These are phyloP conservation scores for Omphalotus olearius DNA, from an alignment of 1,284 basidiomycete species.

Conservation along the genomic window DNA sequence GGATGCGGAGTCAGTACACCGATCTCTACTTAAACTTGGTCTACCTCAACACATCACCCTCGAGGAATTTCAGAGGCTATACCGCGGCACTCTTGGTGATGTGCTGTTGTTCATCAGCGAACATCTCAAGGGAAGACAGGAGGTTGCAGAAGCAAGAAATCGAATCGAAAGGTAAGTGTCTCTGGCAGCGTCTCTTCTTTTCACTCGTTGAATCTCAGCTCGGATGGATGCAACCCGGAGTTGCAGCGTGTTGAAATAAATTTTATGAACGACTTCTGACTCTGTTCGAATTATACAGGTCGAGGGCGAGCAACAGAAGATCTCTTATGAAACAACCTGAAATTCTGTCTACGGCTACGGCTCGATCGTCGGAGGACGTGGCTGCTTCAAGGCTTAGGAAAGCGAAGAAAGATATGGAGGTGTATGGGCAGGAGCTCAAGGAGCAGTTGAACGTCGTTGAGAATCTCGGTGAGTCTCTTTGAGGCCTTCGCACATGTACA, in stretches of 20 bases:
- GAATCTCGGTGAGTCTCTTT: conserved; percentile 12
- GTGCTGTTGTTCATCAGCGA: conserved; percentile 20
- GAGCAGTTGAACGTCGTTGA: conserved; percentile 12
- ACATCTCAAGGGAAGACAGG: conserved; percentile 21
- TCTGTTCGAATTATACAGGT: neutral
- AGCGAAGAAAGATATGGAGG: conserved; percentile 14
- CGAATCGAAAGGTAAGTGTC: neutral
- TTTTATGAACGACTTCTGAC: no score
- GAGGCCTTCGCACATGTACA: neutral
- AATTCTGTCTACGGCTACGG: neutral
- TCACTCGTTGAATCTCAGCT: neutral
- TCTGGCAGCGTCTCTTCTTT: neutral
- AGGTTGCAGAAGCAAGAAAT: conserved; percentile 15
- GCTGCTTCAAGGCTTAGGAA: conserved; percentile 12
- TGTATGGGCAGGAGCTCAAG: conserved; percentile 13
- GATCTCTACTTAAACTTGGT: conserved; percentile 17
- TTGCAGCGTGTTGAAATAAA: no score
- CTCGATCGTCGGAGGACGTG: conserved; percentile 15
- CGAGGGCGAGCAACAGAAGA: neutral
- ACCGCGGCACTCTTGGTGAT: conserved; percentile 21
- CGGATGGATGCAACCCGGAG: no score
- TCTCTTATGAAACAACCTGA: conserved; percentile 18
- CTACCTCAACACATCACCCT: conserved; percentile 16
- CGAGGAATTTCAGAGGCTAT: conserved; percentile 22
- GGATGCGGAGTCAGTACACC: conserved; percentile 3